Evolutionary conservation across 345 rosid genomes (phyloP).

Genomic region (Cardiospermum halicacabum): DNA sequence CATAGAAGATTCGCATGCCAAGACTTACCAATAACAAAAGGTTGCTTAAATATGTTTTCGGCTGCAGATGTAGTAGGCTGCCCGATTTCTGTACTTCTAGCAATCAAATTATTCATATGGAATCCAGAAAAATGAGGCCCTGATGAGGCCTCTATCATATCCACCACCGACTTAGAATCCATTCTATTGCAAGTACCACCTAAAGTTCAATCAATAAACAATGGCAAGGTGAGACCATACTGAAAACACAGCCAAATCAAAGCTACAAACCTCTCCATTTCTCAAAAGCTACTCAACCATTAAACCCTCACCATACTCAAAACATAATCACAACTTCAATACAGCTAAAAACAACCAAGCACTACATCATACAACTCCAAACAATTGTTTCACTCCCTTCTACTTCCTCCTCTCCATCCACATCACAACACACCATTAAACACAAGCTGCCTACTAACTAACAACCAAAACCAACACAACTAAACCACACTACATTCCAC

Average conservation of each 20-base stretch:
- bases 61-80: slow-evolving; percentile 47
- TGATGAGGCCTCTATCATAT: slow-evolving; percentile 83
- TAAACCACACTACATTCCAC: slow-evolving; percentile 6
- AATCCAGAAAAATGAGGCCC: slow-evolving; percentile 87
- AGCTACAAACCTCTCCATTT: background rate
- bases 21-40: slow-evolving; percentile 83
- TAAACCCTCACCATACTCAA: no score
- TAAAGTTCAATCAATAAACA: slow-evolving; percentile 7
- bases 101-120: slow-evolving; percentile 64
- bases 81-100: slow-evolving; percentile 26
- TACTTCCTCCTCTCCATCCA: background rate
- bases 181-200: slow-evolving; percentile 31
- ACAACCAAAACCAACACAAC: background rate
- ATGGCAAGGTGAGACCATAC: background rate
- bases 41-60: slow-evolving; percentile 61
- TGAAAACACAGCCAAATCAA: slow-evolving; percentile 4
- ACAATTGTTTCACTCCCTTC: background rate
- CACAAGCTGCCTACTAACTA: background rate
- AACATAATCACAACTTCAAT: background rate
- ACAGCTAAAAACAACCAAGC: background rate
- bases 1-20: background rate
- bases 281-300: background rate
- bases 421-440: background rate
- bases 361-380: slow-evolving; percentile 6
- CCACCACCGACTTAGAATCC: slow-evolving; percentile 69